Evolutionary conservation across 495 filamentous ascomycete species (phyloP).

Genomic region (Physcia stellaris): DNA sequence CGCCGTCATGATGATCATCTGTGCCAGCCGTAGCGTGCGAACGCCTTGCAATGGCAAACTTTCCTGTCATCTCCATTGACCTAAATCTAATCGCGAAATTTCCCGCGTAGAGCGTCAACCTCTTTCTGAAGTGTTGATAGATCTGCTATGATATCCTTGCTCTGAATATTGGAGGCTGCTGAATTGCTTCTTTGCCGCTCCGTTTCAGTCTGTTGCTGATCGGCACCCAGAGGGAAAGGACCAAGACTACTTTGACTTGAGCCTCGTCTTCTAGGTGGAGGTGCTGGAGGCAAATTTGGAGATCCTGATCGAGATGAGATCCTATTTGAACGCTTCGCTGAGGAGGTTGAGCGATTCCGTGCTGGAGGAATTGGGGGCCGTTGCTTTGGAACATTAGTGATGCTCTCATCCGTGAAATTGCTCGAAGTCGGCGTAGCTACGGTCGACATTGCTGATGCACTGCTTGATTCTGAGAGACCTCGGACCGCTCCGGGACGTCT

Average conservation of each 20-base stretch:
- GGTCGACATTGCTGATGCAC: conserved; percentile 12
- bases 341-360: conserved; percentile 21
- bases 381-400: conserved; percentile 9
- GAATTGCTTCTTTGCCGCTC: conserved; percentile 15
- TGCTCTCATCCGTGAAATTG: conserved; percentile 16
- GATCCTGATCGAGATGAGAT: conserved; percentile 11
- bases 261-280: conserved; percentile 43
- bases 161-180: conserved; percentile 19
- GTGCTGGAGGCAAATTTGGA: conserved; percentile 31
- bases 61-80: no score
- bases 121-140: conserved; percentile 54
- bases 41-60: no score
- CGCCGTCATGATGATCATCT: no score
- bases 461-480: conserved; percentile 16
- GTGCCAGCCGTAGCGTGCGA: no score
- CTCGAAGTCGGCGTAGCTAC: conserved; percentile 10
- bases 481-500: conserved; percentile 29
- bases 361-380: conserved; percentile 23
- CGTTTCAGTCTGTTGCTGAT: conserved; percentile 13
- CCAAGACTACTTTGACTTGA: conserved; percentile 37
- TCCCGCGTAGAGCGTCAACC: conserved; percentile 54
- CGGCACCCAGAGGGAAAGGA: conserved; percentile 14
- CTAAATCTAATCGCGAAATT: conserved; percentile 20
- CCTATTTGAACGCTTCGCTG: conserved; percentile 9
- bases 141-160: conserved; percentile 51